Conservation (phyloP, 257 asterid genomes). For the Solanum virginianum region DNA sequence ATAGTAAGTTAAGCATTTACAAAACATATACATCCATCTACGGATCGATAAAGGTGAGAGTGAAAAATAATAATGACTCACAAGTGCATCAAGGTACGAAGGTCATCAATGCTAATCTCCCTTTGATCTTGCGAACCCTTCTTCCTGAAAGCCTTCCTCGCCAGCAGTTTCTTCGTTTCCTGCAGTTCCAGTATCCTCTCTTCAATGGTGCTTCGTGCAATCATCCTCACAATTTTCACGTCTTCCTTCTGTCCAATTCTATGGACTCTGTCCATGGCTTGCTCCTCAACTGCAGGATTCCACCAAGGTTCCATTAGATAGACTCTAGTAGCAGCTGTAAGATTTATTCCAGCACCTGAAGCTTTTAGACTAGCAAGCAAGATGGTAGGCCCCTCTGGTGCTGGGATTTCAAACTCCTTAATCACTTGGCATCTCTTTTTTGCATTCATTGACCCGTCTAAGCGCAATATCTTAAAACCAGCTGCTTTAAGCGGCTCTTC, state of each 20-base stretch:
- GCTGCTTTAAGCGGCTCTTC: conserved; percentile 54
- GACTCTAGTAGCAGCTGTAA: conserved; percentile 71
- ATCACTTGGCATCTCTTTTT: conserved; percentile 49
- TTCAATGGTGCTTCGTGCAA: conserved; percentile 62
- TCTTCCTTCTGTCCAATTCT: conserved; percentile 75
- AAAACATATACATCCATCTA: neutral
- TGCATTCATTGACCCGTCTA: conserved; percentile 75
- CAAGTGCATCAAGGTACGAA: conserved; percentile 54
- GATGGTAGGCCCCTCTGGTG: conserved; percentile 57
- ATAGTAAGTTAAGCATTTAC: neutral
- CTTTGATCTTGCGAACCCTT: conserved; percentile 29
- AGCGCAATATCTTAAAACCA: conserved; percentile 53
- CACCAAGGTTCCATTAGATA: conserved; percentile 94
- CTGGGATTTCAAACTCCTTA: conserved; percentile 41
- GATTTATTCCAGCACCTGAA: conserved; percentile 68
- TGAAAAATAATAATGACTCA: conserved; percentile 5
- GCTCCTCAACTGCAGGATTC: conserved; percentile 95
- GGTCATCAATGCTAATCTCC: conserved; percentile 58
- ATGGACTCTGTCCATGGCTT: conserved; percentile 94
- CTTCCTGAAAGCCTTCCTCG: conserved; percentile 51
- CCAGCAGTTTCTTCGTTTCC: conserved; percentile 58
- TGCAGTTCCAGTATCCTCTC: conserved; percentile 71
- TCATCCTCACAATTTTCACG: conserved; percentile 65
- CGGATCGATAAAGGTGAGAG: neutral
- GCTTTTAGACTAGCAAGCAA: conserved; percentile 85